Percentiles rank a stretch among this genome's conserved stretches.
These are phyloP conservation scores for Cladophialophora immunda DNA, from an alignment of 2,329 filamentous ascomycete species.

Conservation along the genomic window DNA sequence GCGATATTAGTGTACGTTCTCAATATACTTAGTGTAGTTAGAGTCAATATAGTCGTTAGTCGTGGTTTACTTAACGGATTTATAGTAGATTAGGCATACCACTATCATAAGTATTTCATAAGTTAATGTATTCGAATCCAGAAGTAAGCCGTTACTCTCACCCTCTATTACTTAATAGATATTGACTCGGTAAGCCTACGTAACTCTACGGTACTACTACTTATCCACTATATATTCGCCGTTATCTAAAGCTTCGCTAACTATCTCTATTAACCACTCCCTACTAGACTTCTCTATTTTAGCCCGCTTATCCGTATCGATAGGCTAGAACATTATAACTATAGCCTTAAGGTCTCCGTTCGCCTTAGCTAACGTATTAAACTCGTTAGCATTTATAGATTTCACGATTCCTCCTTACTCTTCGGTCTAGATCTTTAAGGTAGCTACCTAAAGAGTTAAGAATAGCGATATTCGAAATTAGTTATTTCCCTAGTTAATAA, in stretches of 20 bases:
- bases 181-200: background rate
- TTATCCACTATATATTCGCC: background rate
- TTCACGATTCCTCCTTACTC: slow-evolving; percentile 4
- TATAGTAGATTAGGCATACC: too few relatives aligned
- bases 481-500: slow-evolving; percentile 26
- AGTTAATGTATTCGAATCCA: too few relatives aligned
- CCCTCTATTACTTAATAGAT: background rate
- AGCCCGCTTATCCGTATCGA: background rate
- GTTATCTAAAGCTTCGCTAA: background rate
- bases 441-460: background rate
- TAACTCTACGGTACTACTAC: background rate
- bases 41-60: too few relatives aligned
- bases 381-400: slow-evolving; percentile 14
- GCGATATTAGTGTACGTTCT: too few relatives aligned
- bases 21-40: too few relatives aligned
- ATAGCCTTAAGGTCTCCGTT: slow-evolving; percentile 14
- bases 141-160: too few relatives aligned
- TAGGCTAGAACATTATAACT: background rate
- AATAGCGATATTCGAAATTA: slow-evolving; percentile 25
- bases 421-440: background rate
- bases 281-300: background rate
- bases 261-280: slow-evolving; percentile 3
- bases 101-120: too few relatives aligned
- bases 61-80: too few relatives aligned
- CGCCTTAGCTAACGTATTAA: background rate